Percentiles rank a stretch among this genome's conserved stretches.
phyloP scores from a whole-genome alignment of 2,329 filamentous ascomycete genomes.

The Trichoderma pleuroti region DNA sequence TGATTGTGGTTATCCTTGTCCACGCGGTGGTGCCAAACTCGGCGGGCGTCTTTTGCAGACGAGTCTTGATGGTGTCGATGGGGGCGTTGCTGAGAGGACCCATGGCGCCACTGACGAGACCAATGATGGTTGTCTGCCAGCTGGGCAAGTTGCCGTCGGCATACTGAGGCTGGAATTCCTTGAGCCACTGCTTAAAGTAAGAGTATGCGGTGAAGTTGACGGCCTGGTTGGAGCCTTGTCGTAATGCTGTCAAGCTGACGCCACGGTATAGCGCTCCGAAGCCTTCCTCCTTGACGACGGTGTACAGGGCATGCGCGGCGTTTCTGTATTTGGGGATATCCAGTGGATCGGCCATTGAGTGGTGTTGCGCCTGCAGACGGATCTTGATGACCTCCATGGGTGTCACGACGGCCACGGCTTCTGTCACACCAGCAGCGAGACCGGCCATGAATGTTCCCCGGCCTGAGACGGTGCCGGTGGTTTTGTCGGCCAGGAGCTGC shows the following conservation, averaged over 20 bases:
- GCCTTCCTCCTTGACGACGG: conserved; percentile 89
- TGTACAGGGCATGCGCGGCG: conserved; percentile 78
- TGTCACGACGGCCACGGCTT: conserved; percentile 93
- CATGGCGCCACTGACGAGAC: conserved; percentile 88
- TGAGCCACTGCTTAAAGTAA: conserved; percentile 79
- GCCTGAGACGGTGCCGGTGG: conserved; percentile 65
- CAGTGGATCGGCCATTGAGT: conserved; percentile 94
- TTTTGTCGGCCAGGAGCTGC: conserved; percentile 67
- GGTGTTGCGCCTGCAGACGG: conserved; percentile 93
- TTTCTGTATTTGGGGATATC: conserved; percentile 97
- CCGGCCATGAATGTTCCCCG: conserved; percentile 71
- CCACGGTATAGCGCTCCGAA: conserved; percentile 84
- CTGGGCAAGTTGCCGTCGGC: conserved; percentile 65
- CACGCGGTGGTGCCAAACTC: conserved; percentile 77
- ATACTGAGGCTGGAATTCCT: conserved; percentile 68
- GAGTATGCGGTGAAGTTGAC: conserved; percentile 98
- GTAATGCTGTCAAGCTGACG: conserved; percentile 85
- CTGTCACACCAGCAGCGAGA: conserved; percentile 87
- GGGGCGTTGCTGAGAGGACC: conserved; percentile 94
- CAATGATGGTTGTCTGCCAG: conserved; percentile 89
- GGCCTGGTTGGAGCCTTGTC: conserved; percentile 95
- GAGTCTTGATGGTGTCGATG: conserved; percentile 98
- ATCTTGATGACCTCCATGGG: conserved; percentile 99
- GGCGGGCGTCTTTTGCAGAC: conserved; percentile 85
- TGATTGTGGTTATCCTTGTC: conserved; percentile 73